A percentile compares a stretch with the other conserved stretches of the same genome.
Evolutionary conservation across 1,139 yeast genomes (phyloP).

Genomic region (Geotrichum candidum): DNA sequence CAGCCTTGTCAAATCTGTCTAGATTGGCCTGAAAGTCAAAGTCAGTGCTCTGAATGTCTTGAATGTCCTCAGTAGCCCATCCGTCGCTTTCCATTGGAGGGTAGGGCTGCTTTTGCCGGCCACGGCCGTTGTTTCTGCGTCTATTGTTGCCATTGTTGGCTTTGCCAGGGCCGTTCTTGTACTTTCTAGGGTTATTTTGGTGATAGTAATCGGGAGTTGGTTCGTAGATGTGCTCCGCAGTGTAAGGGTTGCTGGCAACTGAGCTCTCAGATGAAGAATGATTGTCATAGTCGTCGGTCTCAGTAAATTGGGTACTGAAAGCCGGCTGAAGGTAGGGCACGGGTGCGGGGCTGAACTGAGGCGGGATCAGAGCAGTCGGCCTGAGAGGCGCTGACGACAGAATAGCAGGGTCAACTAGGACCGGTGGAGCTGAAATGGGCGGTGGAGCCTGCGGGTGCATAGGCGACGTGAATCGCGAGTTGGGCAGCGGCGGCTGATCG

Average conservation of each 20-base stretch:
- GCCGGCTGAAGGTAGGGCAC: not conserved
- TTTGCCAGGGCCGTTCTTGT: constrained; percentile 1
- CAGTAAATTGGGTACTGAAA: not conserved
- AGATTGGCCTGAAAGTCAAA: constrained; percentile 84
- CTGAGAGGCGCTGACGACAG: constrained; percentile 23
- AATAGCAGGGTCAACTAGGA: constrained; percentile 30
- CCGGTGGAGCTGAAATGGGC: constrained; percentile 7
- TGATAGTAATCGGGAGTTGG: not conserved
- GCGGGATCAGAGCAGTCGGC: constrained; percentile 17
- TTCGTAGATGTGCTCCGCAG: constrained; percentile 20
- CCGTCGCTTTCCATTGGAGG: constrained; percentile 31
- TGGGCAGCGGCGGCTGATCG: not conserved
- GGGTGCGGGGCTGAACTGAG: constrained; percentile 1
- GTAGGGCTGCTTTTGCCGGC: constrained; percentile 11
- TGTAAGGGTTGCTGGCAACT: constrained; percentile 23
- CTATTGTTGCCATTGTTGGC: constrained; percentile 6
- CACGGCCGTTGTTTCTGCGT: constrained; percentile 4
- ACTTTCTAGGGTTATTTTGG: not conserved
- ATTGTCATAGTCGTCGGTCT: constrained; percentile 9
- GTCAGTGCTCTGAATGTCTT: constrained; percentile 45
- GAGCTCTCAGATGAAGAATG: constrained; percentile 22
- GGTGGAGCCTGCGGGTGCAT: not conserved
- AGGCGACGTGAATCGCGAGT: constrained; percentile 1
- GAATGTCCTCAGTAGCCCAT: constrained; percentile 53
- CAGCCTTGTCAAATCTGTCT: constrained; percentile 73